Percentiles rank a stretch among this genome's conserved stretches.
Conservation (phyloP, 176 grass and related monocot species). For the Ampelocalamus luodianensis region DNA sequence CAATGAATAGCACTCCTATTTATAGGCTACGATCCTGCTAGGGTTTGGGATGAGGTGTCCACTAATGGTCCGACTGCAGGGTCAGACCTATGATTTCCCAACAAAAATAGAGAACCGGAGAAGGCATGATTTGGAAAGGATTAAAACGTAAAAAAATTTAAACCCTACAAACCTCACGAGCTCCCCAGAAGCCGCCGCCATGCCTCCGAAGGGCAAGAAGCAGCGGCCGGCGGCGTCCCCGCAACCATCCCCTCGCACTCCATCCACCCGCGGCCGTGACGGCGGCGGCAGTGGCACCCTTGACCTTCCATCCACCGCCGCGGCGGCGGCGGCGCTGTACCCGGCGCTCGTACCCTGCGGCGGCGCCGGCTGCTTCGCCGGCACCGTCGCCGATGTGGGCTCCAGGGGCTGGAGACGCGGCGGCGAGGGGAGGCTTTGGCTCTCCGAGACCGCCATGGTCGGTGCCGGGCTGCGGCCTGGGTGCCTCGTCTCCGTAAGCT, state of each 20-base stretch:
- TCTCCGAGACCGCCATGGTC: conserved; percentile 68
- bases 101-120: no score
- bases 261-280: neutral
- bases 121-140: no score
- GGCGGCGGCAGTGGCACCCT: neutral
- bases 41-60: no score
- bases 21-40: no score
- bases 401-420: conserved; percentile 39
- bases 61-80: no score
- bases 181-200: conserved; percentile 28
- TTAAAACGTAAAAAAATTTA: neutral
- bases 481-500: conserved; percentile 70
- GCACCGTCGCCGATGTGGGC: conserved; percentile 44
- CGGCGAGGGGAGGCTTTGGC: conserved; percentile 56
- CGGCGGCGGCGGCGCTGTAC: conserved; percentile 38
- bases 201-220: conserved; percentile 71
- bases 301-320: conserved; percentile 35
- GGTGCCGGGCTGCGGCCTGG: conserved; percentile 61
- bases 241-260: conserved; percentile 46
- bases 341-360: conserved; percentile 54
- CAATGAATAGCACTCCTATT: no score
- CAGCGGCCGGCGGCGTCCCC: conserved; percentile 29
- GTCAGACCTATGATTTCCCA: no score
- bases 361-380: conserved; percentile 48
- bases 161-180: neutral